Conservation (phyloP, 192 early-diverging fungal genomes). For the Obelidium mucronatum region DNA sequence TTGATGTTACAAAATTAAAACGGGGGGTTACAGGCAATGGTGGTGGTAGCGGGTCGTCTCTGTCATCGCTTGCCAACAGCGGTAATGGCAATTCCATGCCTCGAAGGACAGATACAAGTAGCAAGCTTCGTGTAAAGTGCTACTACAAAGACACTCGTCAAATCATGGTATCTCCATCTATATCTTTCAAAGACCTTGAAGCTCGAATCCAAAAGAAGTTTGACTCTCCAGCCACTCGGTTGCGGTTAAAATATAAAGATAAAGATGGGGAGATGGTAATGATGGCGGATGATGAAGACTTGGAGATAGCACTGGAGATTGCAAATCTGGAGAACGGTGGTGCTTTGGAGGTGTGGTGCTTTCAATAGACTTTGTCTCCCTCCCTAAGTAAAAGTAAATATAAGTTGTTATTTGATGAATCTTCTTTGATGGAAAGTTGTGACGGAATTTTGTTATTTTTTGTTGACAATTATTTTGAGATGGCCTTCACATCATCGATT, state of each 20-base stretch:
- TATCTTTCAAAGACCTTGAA: constrained; percentile 61
- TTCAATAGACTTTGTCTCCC: not conserved
- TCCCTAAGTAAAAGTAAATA: no score
- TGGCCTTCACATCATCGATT: no score
- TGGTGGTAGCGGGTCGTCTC: not conserved
- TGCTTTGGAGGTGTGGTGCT: constrained; percentile 48
- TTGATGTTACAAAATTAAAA: not conserved
- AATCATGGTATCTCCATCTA: constrained; percentile 61
- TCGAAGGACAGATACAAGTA: not conserved
- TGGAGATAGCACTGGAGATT: constrained; percentile 82
- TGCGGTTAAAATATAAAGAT: constrained; percentile 84
- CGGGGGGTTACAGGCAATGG: not conserved
- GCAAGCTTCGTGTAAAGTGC: constrained; percentile 67
- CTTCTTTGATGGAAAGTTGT: no score
- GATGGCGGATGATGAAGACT: constrained; percentile 92
- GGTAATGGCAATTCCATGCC: not conserved
- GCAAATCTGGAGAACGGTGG: constrained; percentile 43
- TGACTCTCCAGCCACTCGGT: constrained; percentile 29
- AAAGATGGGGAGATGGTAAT: constrained; percentile 85
- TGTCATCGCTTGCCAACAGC: not conserved
- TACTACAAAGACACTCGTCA: constrained; percentile 70
- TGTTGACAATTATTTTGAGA: no score
- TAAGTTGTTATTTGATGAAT: no score
- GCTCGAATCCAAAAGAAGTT: constrained; percentile 70
- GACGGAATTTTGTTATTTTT: no score